Evolutionary conservation across 352 stramenopile species (phyloP).

Genomic region (Globisporangium lucens): DNA sequence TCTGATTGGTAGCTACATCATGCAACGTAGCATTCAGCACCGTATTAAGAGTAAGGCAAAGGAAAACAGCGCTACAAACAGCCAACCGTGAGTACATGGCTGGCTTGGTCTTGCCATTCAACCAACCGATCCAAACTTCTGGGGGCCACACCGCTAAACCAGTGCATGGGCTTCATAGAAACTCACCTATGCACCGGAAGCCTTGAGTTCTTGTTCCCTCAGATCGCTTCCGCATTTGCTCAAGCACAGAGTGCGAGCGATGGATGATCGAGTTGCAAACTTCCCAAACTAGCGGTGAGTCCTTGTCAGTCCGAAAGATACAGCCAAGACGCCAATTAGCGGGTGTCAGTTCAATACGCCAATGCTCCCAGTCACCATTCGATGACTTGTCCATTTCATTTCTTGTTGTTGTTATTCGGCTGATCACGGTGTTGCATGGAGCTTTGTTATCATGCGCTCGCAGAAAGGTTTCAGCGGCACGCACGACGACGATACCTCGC

Average conservation of each 20-base stretch:
- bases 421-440: not conserved
- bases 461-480: conserved; percentile 10
- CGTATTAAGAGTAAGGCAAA: not conserved
- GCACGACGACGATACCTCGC: conserved; percentile 5
- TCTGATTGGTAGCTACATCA: too few relatives aligned
- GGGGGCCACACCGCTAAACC: not conserved
- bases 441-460: not conserved
- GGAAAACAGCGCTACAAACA: not conserved
- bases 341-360: too few relatives aligned
- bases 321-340: too few relatives aligned
- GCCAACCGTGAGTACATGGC: not conserved
- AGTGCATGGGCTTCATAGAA: not conserved
- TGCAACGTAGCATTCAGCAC: too few relatives aligned
- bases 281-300: too few relatives aligned
- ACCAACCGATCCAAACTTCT: not conserved
- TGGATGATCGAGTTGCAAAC: too few relatives aligned
- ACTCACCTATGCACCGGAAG: conserved; percentile 32
- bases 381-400: not conserved
- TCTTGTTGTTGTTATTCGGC: not conserved
- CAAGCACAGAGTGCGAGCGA: not conserved
- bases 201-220: conserved; percentile 37
- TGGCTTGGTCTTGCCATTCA: not conserved
- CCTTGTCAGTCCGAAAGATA: too few relatives aligned
- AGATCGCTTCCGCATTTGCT: conserved; percentile 24
- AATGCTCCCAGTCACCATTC: too few relatives aligned